Base-by-base conservation (phyloP, 352 stramenopile species). In the Pythium rhizo-oryzae region DNA sequence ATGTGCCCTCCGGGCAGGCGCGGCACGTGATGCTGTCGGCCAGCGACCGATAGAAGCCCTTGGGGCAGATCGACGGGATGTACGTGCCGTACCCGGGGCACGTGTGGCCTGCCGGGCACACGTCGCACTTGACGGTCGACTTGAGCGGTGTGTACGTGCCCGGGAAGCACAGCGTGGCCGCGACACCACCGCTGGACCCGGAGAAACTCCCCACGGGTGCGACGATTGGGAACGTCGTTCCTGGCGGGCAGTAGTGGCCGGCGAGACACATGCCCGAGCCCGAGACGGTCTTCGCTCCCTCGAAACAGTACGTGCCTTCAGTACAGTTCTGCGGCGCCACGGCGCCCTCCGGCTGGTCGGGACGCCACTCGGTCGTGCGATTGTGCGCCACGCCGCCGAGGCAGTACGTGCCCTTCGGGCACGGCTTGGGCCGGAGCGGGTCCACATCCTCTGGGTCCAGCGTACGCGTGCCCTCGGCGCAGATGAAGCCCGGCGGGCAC, bases 171-270 rank as follows among this genome's bases (percentile, higher is more conserved):
- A 99, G 78, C 39, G 89, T 98, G 8, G 94, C 82, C 7, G 93
- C 93, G 28, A 99, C 96, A 0, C 86, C 96, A 0, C 96, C 94
- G 4, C 82, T 87, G 2, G 85, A 79, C 0, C 78, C 82, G 7
- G 94, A 81, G 74, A 98, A 99, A 25, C 87, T 98, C 2, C 97
- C 97, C 0, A 98, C 83, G 15, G 96, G 96, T 28, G 94, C 89
- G 70, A 98, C 79, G 8, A 88, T 93, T 0, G 97, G 97, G 18
- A 87, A 85, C 23, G 76, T 84, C 6, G 93, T 91, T 1, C 92
- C 92, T 21, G 93, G 90, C 33, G 96, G 96, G 71, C 97, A 99
- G 71, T 99, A 99, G 69, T 99, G 97, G 2, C 97, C 97, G 8
- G 88, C 83, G 47, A 90, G 98, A 75, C 97, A 99, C 39, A 83